Evolutionary conservation across 768 basidiomycete species (phyloP).

Genomic region (Postia placenta): DNA sequence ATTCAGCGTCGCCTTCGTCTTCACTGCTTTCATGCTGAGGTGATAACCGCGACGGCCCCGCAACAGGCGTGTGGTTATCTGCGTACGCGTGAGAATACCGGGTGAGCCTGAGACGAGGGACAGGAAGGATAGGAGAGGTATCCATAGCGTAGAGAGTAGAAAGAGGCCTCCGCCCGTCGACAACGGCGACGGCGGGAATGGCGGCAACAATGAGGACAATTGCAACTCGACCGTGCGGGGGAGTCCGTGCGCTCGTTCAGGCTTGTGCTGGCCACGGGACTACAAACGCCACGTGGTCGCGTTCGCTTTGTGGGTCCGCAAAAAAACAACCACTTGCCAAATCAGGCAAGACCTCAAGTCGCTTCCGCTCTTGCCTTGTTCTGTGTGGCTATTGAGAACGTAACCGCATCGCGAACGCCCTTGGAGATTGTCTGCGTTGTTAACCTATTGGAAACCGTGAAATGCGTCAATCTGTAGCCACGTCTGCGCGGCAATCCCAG

Average conservation of each 20-base stretch:
- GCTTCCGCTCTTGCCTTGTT: background rate
- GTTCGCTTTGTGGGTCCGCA: background rate
- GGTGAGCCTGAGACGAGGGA: conserved; percentile 20
- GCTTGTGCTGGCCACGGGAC: background rate
- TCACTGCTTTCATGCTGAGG: conserved; percentile 20
- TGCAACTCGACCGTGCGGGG: conserved; percentile 1
- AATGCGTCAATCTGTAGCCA: conserved; percentile 55
- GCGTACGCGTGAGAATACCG: conserved; percentile 13
- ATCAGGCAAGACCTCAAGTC: background rate
- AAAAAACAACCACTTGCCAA: no score
- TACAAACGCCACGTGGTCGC: background rate
- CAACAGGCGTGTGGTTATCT: conserved; percentile 16
- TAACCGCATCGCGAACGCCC: no score
- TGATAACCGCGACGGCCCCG: conserved; percentile 26
- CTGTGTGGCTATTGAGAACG: background rate
- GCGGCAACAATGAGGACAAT: background rate
- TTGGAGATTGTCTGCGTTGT: no score
- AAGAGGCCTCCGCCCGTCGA: conserved; percentile 4
- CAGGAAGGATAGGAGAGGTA: conserved; percentile 11
- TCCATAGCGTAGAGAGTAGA: conserved; percentile 11
- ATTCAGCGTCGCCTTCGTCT: conserved; percentile 30
- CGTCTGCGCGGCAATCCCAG: conserved; percentile 45
- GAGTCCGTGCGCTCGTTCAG: background rate
- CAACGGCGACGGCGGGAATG: conserved; percentile 7
- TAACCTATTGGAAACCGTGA: background rate